Percentiles rank a stretch among this genome's conserved stretches.
These are phyloP conservation scores for Teratosphaeria zuluensis DNA, from an alignment of 2,329 filamentous ascomycete genomes.

Conservation along the genomic window DNA sequence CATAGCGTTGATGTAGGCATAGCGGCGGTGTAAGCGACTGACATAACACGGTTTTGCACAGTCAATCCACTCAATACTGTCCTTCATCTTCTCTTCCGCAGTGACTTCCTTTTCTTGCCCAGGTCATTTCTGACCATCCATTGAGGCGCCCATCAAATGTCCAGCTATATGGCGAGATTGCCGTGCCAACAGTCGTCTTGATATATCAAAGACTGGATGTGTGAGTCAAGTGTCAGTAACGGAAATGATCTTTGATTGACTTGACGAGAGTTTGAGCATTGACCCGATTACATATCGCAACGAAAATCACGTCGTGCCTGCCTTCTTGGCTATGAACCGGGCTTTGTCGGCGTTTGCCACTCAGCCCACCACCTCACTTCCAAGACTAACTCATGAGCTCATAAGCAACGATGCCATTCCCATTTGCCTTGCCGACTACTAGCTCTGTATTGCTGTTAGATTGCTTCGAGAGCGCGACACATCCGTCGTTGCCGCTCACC, in stretches of 20 bases:
- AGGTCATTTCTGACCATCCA: too few species aligned
- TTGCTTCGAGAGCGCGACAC: constrained; percentile 67
- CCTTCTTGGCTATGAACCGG: background rate
- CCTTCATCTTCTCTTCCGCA: too few species aligned
- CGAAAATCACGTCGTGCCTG: background rate
- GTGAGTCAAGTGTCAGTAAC: too few species aligned
- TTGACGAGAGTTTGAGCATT: too few species aligned
- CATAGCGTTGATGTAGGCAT: background rate
- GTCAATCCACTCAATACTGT: too few species aligned
- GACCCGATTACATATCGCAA: background rate
- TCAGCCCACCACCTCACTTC: background rate
- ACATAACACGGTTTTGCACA: background rate
- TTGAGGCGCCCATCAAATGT: too few species aligned
- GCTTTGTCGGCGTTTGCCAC: background rate
- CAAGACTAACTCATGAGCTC: background rate
- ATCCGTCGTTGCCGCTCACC: constrained; percentile 76
- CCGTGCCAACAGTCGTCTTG: too few species aligned
- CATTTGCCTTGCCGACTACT: constrained; percentile 80
- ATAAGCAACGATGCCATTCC: constrained; percentile 65
- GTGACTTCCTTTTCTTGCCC: too few species aligned
- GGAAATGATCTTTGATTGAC: too few species aligned
- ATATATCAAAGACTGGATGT: too few species aligned
- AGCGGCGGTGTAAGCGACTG: background rate
- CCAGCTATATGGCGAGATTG: too few species aligned
- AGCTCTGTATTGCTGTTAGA: constrained; percentile 75